These are phyloP conservation scores for Cyberlindnera lachancei DNA, from an alignment of 805 yeast species.

Conservation along the genomic window DNA sequence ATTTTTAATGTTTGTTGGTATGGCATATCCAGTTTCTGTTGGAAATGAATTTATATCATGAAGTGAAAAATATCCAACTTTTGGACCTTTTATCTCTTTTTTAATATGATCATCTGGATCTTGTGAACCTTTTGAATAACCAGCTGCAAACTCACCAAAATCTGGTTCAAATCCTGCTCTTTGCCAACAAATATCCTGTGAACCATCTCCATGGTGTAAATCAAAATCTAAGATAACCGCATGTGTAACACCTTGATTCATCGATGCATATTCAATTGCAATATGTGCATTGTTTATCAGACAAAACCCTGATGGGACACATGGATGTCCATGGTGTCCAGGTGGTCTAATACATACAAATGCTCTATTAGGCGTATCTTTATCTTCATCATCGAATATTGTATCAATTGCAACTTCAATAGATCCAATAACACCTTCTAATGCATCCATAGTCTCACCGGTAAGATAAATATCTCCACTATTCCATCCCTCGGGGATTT, in stretches of 20 bases:
- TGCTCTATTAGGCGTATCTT: slow-evolving; percentile 35
- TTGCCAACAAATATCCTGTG: slow-evolving; percentile 81
- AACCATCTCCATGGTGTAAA: slow-evolving; percentile 85
- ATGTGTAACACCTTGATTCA: slow-evolving; percentile 59
- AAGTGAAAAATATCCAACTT: slow-evolving; percentile 74
- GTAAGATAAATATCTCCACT: slow-evolving; percentile 75
- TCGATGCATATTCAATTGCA: slow-evolving; percentile 69
- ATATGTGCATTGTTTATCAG: slow-evolving; percentile 75
- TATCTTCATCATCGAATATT: slow-evolving; percentile 28
- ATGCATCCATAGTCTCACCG: slow-evolving; percentile 56
- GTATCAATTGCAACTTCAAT: slow-evolving; percentile 64
- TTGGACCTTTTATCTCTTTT: slow-evolving; percentile 36
- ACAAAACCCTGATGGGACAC: slow-evolving; percentile 82
- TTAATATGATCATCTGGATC: slow-evolving; percentile 37
- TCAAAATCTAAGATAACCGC: slow-evolving; percentile 79
- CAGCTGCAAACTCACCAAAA: slow-evolving; percentile 29
- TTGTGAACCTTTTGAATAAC: slow-evolving; percentile 17
- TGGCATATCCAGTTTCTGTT: slow-evolving; percentile 71
- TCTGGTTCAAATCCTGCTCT: slow-evolving; percentile 56
- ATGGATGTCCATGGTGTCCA: slow-evolving; percentile 82
- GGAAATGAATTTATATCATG: slow-evolving; percentile 87
- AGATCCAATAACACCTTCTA: slow-evolving; percentile 73
- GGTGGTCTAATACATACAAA: slow-evolving; percentile 75
- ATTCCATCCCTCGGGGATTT: slow-evolving; percentile 78
- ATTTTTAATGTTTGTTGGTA: slow-evolving; percentile 59